Evolutionary conservation across 129 eudicot genomes (phyloP), one percentile per base, ranked within the genome.

Genomic region (Escallonia rubra): DNA sequence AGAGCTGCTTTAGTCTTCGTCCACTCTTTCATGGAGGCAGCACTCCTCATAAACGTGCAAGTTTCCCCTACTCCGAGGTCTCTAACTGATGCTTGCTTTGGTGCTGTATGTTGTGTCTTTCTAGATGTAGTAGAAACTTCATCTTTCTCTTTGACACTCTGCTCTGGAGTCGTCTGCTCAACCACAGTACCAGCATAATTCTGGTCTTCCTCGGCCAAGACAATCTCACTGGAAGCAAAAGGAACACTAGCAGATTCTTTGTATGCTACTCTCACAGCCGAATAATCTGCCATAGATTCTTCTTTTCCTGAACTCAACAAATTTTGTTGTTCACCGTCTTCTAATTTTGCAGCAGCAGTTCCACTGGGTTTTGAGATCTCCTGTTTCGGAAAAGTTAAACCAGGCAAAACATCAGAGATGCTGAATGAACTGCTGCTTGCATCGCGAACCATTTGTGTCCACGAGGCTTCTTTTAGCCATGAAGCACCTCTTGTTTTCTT

Each of bases 381-480:
- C 23, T 68, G 86, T 53, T 81, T 83, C 68, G 74, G 74, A 61
- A 64, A 72, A 56, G 68, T 60, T 41, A 69, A 46, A 60, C 59
- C 61, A 2, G 98, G 95, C 64, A 92, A 47, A 68, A 94, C 71
- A 53, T 89, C 96, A 11, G 93, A 77, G 54, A 94, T 79, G 82
- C 90, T 89, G 78, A 94, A 94, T 8, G 99, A 85, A 52, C 71
- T 83, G 46, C 65, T 71, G 72, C 46, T 70, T 63, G 87, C 38
- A 61, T 74, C 72, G 54, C 69, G 74, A 64, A 92, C 79, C 62
- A 89, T 71, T 67, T 89, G 87, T 10, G 85, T 79, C 97, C 95
- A 94, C 6, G 99, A 86, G 15, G 90, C 86, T 65, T 89, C 89
- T 70, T 83, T 83, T n/a, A 74, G 72, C 96, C 99, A 82, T 4